These are phyloP conservation scores for Coniochaeta hoffmannii DNA, from an alignment of 2,329 filamentous ascomycete genomes.

Conservation along the genomic window DNA sequence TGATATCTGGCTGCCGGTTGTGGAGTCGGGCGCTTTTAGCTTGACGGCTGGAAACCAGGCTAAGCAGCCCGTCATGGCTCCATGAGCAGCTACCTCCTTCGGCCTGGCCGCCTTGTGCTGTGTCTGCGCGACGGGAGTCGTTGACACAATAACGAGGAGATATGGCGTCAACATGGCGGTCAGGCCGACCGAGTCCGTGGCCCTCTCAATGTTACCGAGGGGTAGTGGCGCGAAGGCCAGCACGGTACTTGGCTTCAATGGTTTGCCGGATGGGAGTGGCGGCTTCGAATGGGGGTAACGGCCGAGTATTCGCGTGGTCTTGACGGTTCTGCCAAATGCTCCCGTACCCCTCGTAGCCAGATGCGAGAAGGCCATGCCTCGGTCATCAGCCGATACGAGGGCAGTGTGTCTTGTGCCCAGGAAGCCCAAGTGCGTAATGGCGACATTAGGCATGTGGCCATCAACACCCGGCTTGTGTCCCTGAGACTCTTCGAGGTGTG, in stretches of 20 bases:
- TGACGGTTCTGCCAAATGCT: slow-evolving; percentile 75
- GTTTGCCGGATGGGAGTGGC: slow-evolving; percentile 49
- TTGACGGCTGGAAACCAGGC: slow-evolving; percentile 97
- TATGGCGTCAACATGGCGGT: slow-evolving; percentile 96
- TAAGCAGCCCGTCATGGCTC: slow-evolving; percentile 85
- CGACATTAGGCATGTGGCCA: slow-evolving; percentile 71
- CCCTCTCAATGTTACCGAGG: slow-evolving; percentile 86
- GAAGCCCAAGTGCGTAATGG: slow-evolving; percentile 89
- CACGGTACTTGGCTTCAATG: slow-evolving; percentile 86
- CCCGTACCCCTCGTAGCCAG: slow-evolving; percentile 87
- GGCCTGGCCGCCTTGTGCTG: slow-evolving; percentile 90
- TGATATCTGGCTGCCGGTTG: slow-evolving; percentile 61
- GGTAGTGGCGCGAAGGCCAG: slow-evolving; percentile 86
- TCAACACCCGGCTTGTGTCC: slow-evolving; percentile 61
- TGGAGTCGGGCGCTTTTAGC: slow-evolving; percentile 66
- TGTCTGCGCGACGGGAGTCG: slow-evolving; percentile 90
- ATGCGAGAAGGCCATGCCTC: slow-evolving; percentile 97
- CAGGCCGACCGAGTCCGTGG: slow-evolving; percentile 79
- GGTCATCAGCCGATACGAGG: slow-evolving; percentile 87
- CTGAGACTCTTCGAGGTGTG: slow-evolving; percentile 62
- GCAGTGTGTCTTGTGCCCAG: slow-evolving; percentile 90
- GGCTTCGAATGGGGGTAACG: slow-evolving; percentile 71
- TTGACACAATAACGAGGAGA: slow-evolving; percentile 91
- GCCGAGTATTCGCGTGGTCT: slow-evolving; percentile 83
- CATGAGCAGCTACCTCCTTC: slow-evolving; percentile 84